These are phyloP conservation scores for Cryphonectria nitschkei DNA, from an alignment of 2,329 filamentous ascomycete genomes.

Conservation along the genomic window DNA sequence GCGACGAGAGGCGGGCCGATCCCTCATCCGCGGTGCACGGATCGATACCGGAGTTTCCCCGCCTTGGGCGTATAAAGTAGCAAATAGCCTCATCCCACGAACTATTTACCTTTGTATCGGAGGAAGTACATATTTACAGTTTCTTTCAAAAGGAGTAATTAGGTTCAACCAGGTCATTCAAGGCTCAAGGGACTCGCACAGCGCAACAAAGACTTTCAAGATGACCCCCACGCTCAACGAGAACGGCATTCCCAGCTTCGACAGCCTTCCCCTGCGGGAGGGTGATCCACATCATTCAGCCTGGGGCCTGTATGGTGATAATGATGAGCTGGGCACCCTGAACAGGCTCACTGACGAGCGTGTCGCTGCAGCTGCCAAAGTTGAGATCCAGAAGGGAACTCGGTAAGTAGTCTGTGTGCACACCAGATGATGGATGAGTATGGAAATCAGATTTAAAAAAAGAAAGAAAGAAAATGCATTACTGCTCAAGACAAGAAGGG, in stretches of 20 bases:
- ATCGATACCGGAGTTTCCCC: conserved; percentile 16
- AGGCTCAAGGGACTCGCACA: conserved; percentile 18
- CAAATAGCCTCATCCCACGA: background rate
- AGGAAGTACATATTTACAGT: background rate
- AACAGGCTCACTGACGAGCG: conserved; percentile 62
- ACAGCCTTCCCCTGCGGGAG: conserved; percentile 50
- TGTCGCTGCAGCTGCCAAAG: conserved; percentile 53
- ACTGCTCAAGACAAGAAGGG: too few species aligned
- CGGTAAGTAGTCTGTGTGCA: conserved; percentile 39
- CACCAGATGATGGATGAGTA: too few species aligned
- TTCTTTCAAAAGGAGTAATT: too few species aligned
- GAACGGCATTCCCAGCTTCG: conserved; percentile 51
- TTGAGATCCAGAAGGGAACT: conserved; percentile 58
- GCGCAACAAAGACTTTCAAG: conserved; percentile 14
- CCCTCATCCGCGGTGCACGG: conserved; percentile 11
- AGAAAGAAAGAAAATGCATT: too few species aligned
- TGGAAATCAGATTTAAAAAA: too few species aligned
- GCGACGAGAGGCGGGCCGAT: conserved; percentile 10
- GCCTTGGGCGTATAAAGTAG: background rate
- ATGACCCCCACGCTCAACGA: conserved; percentile 39
- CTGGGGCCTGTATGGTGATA: conserved; percentile 56
- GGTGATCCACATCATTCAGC: conserved; percentile 49
- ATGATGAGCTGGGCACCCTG: conserved; percentile 63
- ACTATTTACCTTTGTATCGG: background rate
- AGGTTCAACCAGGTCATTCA: background rate